Conservation (phyloP, 2,329 filamentous ascomycete species). For the Pestalotiopsis sp. region DNA sequence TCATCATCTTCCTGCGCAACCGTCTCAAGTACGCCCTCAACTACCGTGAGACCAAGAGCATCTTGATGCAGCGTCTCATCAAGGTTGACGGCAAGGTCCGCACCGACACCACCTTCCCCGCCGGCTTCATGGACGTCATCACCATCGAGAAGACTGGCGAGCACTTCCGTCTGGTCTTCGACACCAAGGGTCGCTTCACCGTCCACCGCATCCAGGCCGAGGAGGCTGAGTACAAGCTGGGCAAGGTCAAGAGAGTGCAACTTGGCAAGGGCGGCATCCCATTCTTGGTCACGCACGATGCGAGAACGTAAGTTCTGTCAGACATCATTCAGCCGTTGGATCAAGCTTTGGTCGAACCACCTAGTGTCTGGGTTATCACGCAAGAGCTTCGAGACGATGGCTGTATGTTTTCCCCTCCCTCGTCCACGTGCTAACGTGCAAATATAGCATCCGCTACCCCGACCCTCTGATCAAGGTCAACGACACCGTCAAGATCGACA, state of each 20-base stretch:
- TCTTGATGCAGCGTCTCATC: slow-evolving; percentile 99
- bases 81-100: slow-evolving; percentile 99
- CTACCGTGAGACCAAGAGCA: slow-evolving; percentile 94
- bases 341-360: slow-evolving; percentile 87
- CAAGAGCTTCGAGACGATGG: slow-evolving; percentile 48
- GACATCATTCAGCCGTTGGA: slow-evolving; percentile 99
- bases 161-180: slow-evolving; percentile 99
- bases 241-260: slow-evolving; percentile 99
- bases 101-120: slow-evolving; percentile 96
- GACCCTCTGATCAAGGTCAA: slow-evolving; percentile 99
- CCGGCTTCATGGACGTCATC: slow-evolving; percentile 99
- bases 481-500: slow-evolving; percentile 99
- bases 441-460: slow-evolving; percentile 92
- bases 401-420: slow-evolving; percentile 49
- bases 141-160: slow-evolving; percentile 99
- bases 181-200: slow-evolving; percentile 99
- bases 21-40: slow-evolving; percentile 99
- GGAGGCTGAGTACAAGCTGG: slow-evolving; percentile 99
- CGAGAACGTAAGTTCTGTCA: slow-evolving; percentile 98
- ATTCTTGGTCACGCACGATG: slow-evolving; percentile 99
- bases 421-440: slow-evolving; percentile 40
- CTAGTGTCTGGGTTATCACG: slow-evolving; percentile 23
- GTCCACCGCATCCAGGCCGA: slow-evolving; percentile 98
- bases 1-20: slow-evolving; percentile 97
- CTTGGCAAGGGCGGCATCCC: slow-evolving; percentile 99